phyloP scores from a whole-genome alignment of 306 rosid genomes.

The Astragalus membranaceus region DNA sequence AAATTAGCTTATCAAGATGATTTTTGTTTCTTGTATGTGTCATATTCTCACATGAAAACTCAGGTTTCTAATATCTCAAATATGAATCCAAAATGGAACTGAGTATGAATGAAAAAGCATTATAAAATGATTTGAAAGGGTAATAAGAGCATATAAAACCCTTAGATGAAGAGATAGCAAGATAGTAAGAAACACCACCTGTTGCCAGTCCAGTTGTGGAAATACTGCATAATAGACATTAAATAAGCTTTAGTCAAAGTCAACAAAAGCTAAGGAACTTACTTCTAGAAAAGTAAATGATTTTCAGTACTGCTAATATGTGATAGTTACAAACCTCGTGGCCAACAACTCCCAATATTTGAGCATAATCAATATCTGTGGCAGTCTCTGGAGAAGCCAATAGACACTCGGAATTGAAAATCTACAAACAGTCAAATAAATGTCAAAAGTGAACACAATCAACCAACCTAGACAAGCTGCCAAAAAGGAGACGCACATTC shows the following conservation, averaged over 20 bases:
- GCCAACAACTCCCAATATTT: slow-evolving; percentile 95
- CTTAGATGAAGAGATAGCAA: slow-evolving; percentile 11
- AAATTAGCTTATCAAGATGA: too few species aligned
- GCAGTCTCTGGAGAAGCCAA: slow-evolving; percentile 97
- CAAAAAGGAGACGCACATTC: slow-evolving; percentile 52
- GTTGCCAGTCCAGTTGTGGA: slow-evolving; percentile 99
- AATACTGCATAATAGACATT: slow-evolving; percentile 69
- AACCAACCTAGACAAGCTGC: slow-evolving; percentile 10
- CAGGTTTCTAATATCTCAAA: slow-evolving; percentile 11
- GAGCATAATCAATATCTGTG: slow-evolving; percentile 83
- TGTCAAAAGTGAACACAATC: neutral
- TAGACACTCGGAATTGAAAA: slow-evolving; percentile 89
- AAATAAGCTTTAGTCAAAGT: slow-evolving; percentile 19
- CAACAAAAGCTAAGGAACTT: slow-evolving; percentile 5
- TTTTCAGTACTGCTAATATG: slow-evolving; percentile 2
- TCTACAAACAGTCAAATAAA: slow-evolving; percentile 35
- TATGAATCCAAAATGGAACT: neutral
- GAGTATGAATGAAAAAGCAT: neutral
- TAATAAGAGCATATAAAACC: slow-evolving; percentile 5
- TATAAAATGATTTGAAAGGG: slow-evolving; percentile 5
- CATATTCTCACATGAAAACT: neutral
- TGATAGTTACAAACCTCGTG: too few species aligned
- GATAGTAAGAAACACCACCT: slow-evolving; percentile 45
- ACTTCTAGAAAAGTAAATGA: slow-evolving; percentile 7
- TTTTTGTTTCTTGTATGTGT: too few species aligned